These are phyloP conservation scores for Odonthalia washingtoniensis DNA, from an alignment of 31 red algal species.

Conservation along the genomic window DNA sequence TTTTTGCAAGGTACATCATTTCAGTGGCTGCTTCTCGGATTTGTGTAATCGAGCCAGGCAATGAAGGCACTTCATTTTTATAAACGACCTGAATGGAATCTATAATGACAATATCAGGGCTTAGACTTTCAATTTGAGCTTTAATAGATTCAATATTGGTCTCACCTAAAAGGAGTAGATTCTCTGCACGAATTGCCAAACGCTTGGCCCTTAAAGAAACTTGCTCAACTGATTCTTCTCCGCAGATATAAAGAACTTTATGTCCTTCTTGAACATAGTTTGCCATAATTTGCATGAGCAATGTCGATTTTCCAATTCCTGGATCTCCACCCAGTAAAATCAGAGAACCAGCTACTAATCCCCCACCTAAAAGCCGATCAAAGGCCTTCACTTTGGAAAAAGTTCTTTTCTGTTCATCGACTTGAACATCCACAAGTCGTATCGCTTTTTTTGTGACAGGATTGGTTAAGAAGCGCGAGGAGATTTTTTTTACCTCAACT, in stretches of 20 bases:
- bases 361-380: conserved; percentile 51
- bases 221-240: conserved; percentile 45
- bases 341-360: conserved; percentile 41
- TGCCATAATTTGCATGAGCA: conserved; percentile 34
- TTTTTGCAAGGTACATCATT: conserved; percentile 53
- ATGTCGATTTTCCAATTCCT: conserved; percentile 53
- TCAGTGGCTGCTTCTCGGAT: conserved; percentile 46
- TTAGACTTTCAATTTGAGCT: background rate
- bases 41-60: conserved; percentile 53
- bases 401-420: background rate
- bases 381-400: background rate
- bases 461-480: background rate
- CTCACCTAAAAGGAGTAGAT: conserved; percentile 16
- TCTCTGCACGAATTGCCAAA: conserved; percentile 23
- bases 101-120: conserved; percentile 39
- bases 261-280: background rate
- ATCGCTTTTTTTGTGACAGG: background rate
- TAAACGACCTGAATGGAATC: conserved; percentile 64
- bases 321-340: conserved; percentile 48
- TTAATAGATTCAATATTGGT: conserved; percentile 14
- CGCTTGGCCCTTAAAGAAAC: conserved; percentile 37
- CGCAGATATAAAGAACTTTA: conserved; percentile 32
- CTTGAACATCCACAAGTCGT: conserved; percentile 1
- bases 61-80: conserved; percentile 9
- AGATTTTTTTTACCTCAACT: conserved; percentile 17